A percentile compares a stretch with the other conserved stretches of the same genome.
phyloP scores from a whole-genome alignment of 2,329 filamentous ascomycete genomes.

The Aspergillus chevalieri region DNA sequence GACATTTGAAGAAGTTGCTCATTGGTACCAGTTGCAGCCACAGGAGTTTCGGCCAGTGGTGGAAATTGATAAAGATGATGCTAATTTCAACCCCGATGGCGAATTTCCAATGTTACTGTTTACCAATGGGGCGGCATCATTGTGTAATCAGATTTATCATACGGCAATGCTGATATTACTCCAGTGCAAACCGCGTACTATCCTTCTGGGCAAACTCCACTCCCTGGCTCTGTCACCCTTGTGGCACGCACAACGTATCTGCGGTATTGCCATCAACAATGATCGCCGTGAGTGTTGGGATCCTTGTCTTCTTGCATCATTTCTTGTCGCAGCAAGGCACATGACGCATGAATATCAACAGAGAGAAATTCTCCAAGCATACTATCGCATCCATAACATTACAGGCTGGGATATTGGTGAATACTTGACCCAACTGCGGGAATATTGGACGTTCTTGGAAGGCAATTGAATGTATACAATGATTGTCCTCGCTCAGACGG shows the following conservation, averaged over 20 bases:
- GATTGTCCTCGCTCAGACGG: not conserved
- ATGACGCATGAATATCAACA: slow-evolving; percentile 49
- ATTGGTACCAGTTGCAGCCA: slow-evolving; percentile 23
- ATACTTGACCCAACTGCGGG: slow-evolving; percentile 11
- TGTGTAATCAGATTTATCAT: slow-evolving; percentile 52
- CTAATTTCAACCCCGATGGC: slow-evolving; percentile 8
- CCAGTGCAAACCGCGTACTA: slow-evolving; percentile 46
- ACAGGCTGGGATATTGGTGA: slow-evolving; percentile 38
- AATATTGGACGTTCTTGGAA: slow-evolving; percentile 12
- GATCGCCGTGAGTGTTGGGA: slow-evolving; percentile 44
- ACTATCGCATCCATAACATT: slow-evolving; percentile 33
- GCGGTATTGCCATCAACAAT: slow-evolving; percentile 47
- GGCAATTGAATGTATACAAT: not conserved
- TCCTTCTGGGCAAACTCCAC: slow-evolving; percentile 25
- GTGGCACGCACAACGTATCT: slow-evolving; percentile 47
- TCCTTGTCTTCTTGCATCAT: slow-evolving; percentile 42
- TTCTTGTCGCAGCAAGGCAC: slow-evolving; percentile 40
- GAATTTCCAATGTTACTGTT: slow-evolving; percentile 41
- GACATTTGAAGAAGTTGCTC: slow-evolving; percentile 18
- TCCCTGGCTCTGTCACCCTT: slow-evolving; percentile 37
- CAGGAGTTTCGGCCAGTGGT: slow-evolving; percentile 26
- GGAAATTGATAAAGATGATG: slow-evolving; percentile 29
- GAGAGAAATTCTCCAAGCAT: slow-evolving; percentile 34
- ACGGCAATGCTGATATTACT: slow-evolving; percentile 51
- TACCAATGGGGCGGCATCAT: slow-evolving; percentile 39